These are phyloP conservation scores for Tuber aestivum DNA, from an alignment of 495 filamentous ascomycete species.

Conservation along the genomic window DNA sequence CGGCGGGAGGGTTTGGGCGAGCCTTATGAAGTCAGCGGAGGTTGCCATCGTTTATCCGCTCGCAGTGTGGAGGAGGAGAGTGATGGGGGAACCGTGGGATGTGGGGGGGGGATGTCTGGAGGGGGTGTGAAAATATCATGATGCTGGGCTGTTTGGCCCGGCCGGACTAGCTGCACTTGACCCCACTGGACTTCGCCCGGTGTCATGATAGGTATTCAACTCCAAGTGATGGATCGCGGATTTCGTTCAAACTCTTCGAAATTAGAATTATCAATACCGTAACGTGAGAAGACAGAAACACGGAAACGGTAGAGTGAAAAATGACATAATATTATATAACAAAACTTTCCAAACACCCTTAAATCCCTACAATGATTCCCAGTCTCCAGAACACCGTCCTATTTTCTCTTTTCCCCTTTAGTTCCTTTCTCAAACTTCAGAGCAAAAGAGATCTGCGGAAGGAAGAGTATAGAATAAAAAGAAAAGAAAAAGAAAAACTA, in stretches of 20 bases:
- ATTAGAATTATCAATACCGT: neutral
- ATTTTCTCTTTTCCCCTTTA: neutral
- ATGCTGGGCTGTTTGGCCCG: neutral
- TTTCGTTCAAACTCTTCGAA: neutral
- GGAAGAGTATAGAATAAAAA: neutral
- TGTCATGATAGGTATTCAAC: neutral
- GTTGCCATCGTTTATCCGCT: conserved; percentile 21
- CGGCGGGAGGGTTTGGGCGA: conserved; percentile 62
- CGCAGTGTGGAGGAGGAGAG: neutral
- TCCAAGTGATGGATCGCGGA: neutral
- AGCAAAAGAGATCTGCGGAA: neutral
- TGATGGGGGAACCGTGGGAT: neutral
- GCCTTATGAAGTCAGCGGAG: conserved; percentile 48
- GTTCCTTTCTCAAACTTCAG: neutral
- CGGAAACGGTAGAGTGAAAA: neutral
- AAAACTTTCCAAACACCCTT: neutral
- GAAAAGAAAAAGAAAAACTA: too few species aligned
- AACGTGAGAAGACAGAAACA: neutral
- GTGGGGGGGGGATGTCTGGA: neutral
- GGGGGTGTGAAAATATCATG: conserved; percentile 3
- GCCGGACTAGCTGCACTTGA: neutral
- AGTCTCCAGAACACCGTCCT: neutral
- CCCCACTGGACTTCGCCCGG: neutral
- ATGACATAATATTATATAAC: neutral
- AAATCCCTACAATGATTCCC: neutral